Evolutionary conservation across 2,329 filamentous ascomycete species (phyloP).

Genomic region (Cephalotrichum gorgonifer): DNA sequence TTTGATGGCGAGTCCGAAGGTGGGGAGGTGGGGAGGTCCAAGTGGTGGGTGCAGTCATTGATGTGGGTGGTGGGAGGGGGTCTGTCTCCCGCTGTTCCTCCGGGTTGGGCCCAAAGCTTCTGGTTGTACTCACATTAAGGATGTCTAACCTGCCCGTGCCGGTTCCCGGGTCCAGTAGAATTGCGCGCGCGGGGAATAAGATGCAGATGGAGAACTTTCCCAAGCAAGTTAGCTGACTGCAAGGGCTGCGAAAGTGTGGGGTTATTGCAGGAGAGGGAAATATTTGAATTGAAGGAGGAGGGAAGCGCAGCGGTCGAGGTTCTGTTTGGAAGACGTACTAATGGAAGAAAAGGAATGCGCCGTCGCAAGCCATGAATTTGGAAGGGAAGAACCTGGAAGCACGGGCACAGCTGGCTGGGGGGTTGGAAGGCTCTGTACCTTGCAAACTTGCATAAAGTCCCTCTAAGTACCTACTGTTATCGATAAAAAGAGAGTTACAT

Average conservation of each 20-base stretch:
- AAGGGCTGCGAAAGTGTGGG: slow-evolving; percentile 18
- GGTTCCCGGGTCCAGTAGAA: slow-evolving; percentile 7
- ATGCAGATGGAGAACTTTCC: slow-evolving; percentile 8
- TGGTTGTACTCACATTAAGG: slow-evolving; percentile 2
- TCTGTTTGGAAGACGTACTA: neutral
- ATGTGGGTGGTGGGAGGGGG: slow-evolving; percentile 6
- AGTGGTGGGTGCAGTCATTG: too few relatives aligned
- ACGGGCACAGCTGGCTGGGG: neutral
- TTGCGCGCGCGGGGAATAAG: slow-evolving; percentile 10
- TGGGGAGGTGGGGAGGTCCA: slow-evolving; percentile 1
- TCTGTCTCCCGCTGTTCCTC: neutral
- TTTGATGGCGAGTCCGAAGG: slow-evolving; percentile 3
- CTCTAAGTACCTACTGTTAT: neutral
- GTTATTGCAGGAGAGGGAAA: slow-evolving; percentile 23
- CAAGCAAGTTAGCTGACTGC: slow-evolving; percentile 2
- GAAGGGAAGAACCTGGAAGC: too few relatives aligned
- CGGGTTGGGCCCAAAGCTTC: neutral
- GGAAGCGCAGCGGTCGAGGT: slow-evolving; percentile 13
- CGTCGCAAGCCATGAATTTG: neutral
- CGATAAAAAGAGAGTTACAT: too few relatives aligned
- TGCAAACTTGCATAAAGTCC: neutral
- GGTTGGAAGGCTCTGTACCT: neutral
- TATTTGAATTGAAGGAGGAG: slow-evolving; percentile 5
- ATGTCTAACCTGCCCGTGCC: neutral
- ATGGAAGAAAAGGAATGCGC: slow-evolving; percentile 2